Conservation (phyloP, 148 eudicot genomes). For the Pharnaceum exiguum region DNA sequence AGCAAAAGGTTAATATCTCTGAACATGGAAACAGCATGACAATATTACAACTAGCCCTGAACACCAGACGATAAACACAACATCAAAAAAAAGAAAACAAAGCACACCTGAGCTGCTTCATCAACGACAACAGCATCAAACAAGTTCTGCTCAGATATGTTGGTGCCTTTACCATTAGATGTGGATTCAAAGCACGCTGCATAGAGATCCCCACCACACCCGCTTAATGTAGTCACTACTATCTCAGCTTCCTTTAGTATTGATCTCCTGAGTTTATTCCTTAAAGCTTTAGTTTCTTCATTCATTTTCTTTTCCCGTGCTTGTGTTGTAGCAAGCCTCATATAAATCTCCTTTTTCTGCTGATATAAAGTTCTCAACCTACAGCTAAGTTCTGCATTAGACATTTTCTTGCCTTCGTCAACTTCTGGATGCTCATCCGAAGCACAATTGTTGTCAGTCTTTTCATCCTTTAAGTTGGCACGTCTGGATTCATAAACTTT, state of each 20-base stretch:
- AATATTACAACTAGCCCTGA: no score
- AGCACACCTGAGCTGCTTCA: constrained; percentile 95
- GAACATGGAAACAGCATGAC: no score
- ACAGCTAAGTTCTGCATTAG: constrained; percentile 63
- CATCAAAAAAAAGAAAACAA: constrained; percentile 7
- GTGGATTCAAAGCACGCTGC: constrained; percentile 77
- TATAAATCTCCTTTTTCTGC: constrained; percentile 65
- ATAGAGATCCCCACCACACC: constrained; percentile 96
- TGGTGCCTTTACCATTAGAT: constrained; percentile 46
- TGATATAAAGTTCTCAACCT: constrained; percentile 67
- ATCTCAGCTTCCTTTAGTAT: constrained; percentile 93
- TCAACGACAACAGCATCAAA: constrained; percentile 97
- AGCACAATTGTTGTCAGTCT: constrained; percentile 30
- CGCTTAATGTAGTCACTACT: constrained; percentile 93
- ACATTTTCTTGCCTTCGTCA: constrained; percentile 43
- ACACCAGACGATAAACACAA: not conserved
- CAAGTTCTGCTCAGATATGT: constrained; percentile 54
- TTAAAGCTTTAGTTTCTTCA: constrained; percentile 78
- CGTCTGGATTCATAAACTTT: constrained; percentile 79
- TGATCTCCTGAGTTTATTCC: constrained; percentile 58
- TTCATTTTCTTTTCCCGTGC: constrained; percentile 69
- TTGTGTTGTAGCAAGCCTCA: constrained; percentile 69
- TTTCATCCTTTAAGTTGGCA: constrained; percentile 64
- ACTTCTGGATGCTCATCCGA: constrained; percentile 35
- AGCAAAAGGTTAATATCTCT: no score